Conservation (phyloP, 1,284 basidiomycete species). For the Rhizoctonia solani region DNA sequence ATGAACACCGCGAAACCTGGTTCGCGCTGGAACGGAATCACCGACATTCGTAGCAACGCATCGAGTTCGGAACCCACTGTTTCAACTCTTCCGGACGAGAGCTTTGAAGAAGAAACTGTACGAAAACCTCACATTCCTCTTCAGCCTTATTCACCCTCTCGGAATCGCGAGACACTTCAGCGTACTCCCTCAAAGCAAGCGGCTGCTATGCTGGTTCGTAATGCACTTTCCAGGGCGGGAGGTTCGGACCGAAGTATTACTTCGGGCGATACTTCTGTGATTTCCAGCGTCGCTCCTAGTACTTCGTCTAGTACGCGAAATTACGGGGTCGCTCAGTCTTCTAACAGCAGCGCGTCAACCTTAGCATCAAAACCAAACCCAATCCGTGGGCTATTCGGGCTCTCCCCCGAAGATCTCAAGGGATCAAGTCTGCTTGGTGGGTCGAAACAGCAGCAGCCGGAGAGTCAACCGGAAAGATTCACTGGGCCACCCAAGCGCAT, state of each 20-base stretch:
- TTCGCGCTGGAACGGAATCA: conserved; percentile 24
- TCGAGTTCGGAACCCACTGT: conserved; percentile 18
- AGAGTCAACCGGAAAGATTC: neutral
- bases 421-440: conserved; percentile 13
- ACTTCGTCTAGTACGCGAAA: conserved; percentile 19
- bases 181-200: conserved; percentile 30
- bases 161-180: conserved; percentile 15
- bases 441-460: conserved; percentile 1
- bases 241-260: conserved; percentile 17
- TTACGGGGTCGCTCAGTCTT: conserved; percentile 18
- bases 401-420: conserved; percentile 29
- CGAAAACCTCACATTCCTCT: conserved; percentile 2
- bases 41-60: conserved; percentile 12
- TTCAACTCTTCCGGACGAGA: conserved; percentile 17
- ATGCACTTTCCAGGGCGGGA: conserved; percentile 14
- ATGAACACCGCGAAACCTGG: conserved; percentile 28
- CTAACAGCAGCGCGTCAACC: conserved; percentile 8
- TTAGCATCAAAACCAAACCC: conserved; percentile 22
- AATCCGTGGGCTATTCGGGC: conserved; percentile 22
- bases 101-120: conserved; percentile 8
- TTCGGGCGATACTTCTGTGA: conserved; percentile 2
- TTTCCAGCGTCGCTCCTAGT: conserved; percentile 32
- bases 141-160: conserved; percentile 24
- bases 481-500: conserved; percentile 5
- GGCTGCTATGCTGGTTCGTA: conserved; percentile 18